Evolutionary conservation across 2,329 filamentous ascomycete genomes (phyloP), one percentile per base, ranked within the genome.

Genomic region (Neonectria coccinea): DNA sequence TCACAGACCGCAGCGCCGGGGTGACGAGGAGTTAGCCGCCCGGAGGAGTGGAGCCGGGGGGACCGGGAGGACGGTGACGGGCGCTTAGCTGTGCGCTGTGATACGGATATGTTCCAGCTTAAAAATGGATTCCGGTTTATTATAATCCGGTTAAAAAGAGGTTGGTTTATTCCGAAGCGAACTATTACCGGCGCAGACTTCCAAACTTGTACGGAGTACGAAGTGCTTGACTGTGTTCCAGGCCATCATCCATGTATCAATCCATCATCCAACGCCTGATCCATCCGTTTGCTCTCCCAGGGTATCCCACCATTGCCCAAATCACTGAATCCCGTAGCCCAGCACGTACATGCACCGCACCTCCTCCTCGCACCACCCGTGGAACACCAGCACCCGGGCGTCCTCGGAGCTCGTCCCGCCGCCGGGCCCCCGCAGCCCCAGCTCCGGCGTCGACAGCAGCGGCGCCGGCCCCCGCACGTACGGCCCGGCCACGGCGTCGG

Each of bases 401-500:
- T 75, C 73, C 25, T 69, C 70, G 57, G 48, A 67, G 29, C 76
- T 78, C 31, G 77, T 80, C 11, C 78, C 79, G 11, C 82, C 82
- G 11, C 82, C 82, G 0, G 82, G 82, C 14, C 79, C 78, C 8
- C 72, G 73, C 12, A 83, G 75, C 47, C 75, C 77, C 56, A 78
- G 76, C 56, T 79, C 74, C 20, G 78, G 80, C 54, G 77, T 77
- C 67, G 71, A 66, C n/a, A 82, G 71, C 65, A 81, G 68, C 57
- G 76, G 75, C 22, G 60, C 62, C 12, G 59, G 56, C 16, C 73
- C 76, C 44, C 79, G 75, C 44, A 64, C 59, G 51, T 81, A 84
- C 8, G 80, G 80, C 1, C 82, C 82, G 44, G 51, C 60, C 41
- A 83, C 59, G 52, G 65, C 67, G 10, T 69, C 64, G 9, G 84